Base-by-base conservation (phyloP, 257 asterid species). In the Solanum sejunctum region DNA sequence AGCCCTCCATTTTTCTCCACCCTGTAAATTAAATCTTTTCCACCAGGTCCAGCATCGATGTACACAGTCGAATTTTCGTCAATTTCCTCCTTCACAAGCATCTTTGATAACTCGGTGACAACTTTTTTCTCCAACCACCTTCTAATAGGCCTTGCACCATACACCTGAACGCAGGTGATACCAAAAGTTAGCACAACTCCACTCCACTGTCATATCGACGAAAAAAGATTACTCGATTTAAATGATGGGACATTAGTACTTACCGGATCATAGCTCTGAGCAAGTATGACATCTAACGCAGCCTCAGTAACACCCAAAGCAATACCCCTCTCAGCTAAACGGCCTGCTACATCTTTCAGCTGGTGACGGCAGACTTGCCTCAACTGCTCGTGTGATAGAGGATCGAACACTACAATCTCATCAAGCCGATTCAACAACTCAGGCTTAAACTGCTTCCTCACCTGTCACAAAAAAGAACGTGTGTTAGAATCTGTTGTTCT, bases 111-210 rank as follows among this genome's bases (percentile, higher is more conserved):
- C 91, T 95, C 97, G 0, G 98, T 96, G 52, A 96, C 99, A 36
- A 96, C 98, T 85, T 88, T 88, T 58, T 90, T 96, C 94, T 96
- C 98, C 87, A 96, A 85, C 99, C 99, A 96, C 69, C 99, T 91
- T 64, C 99, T 87, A 39, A 96, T 96, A 0, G 98, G 98, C 1
- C 98, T 90, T 3, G 98, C 99, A 36, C 99, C 99, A 8, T 93
- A 96, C 1, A 91, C 93, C 98, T 94, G 81, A 16, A 16, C 17
- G 18, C 17, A 4, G 12, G 49, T 63, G 21, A 61, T 28, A 63
- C 21, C 47, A 45, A 9, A 82, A 47, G 10, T 63, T 18, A 60
- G 16, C 10, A n/a, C 15, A n/a, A n/a, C 16, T 4, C 12, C 67
- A n/a, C 16, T 4, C 23, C 67, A n/a, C n/a, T 0, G 0, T n/a